Evolutionary conservation across 768 basidiomycete genomes (phyloP), one percentile per base, ranked within the genome.

Genomic region (Hortiboletus campestris): DNA sequence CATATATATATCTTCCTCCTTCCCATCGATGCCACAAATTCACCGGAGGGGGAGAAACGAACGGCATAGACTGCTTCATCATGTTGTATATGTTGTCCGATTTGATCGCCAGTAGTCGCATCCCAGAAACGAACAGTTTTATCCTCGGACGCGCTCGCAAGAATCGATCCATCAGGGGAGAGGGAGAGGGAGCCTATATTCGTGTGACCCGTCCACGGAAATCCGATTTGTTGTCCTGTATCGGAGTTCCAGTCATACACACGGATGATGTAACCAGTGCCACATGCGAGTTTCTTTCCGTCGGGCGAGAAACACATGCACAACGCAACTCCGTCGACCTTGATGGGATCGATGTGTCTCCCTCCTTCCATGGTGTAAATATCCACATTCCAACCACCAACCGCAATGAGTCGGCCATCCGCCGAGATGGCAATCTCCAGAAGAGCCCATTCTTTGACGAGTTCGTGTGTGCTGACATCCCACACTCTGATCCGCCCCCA

Each of bases 71-170:
- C 34, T 6, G 0, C 0, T 2, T 2, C 6, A 4, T 32, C 29
- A 20, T 50, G 47, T 13, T 17, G 14, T 1, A 56, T 35, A 25
- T 9, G n/a, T 16, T 32, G 17, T 16, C 48, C 32, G 9, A 55
- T 2, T 16, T 25, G 29, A 12, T 41, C 0, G 2, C 49, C 59
- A 14, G 53, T 20, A 3, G 11, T 17, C 9, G 34, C 25, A 42
- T 51, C 8, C 56, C 56, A 60, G 32, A 60, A 51, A 53, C 46
- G 41, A 13, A 60, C 20, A 1, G 59, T 58, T 14, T 28, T 10
- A 25, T 60, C 49, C 1, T 0, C 0, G 17, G 57, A 58, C 9
- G 40, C 59, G 32, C 59, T 58, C 2, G 45, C 57, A 5, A 60
- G 40, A 28, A 31, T 42, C 6, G 31, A 48, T 2, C 46, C 56